phyloP scores from a whole-genome alignment of 2,329 filamentous ascomycete species.

The Lachnellula hyalina region DNA sequence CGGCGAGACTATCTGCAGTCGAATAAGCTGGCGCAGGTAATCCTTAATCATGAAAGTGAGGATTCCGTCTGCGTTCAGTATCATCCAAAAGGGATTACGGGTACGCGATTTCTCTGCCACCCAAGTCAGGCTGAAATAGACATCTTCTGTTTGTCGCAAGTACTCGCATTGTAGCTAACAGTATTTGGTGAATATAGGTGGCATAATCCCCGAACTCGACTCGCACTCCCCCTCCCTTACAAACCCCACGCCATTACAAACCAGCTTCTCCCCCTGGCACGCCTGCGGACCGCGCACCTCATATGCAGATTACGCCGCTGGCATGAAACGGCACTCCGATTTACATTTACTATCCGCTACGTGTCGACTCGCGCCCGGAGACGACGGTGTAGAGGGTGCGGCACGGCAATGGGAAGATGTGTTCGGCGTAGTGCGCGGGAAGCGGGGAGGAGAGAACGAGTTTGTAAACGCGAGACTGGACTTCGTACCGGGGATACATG shows the following conservation, averaged over 20 bases:
- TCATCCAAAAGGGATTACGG: constrained; percentile 37
- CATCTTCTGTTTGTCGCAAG: background rate
- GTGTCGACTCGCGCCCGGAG: constrained; percentile 34
- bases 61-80: constrained; percentile 38
- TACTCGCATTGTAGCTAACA: background rate
- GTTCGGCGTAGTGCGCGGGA: constrained; percentile 30
- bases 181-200: constrained; percentile 3
- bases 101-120: background rate
- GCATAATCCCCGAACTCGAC: constrained; percentile 19
- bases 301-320: constrained; percentile 31
- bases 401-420: constrained; percentile 36
- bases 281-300: constrained; percentile 33
- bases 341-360: constrained; percentile 34
- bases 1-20: constrained; percentile 35
- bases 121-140: background rate
- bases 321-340: constrained; percentile 34
- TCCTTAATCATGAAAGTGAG: constrained; percentile 32
- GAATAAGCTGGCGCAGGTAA: constrained; percentile 33
- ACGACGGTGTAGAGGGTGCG: constrained; percentile 33
- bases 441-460: constrained; percentile 15
- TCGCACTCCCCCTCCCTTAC: constrained; percentile 4
- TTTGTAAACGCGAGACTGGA: constrained; percentile 33
- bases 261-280: constrained; percentile 40
- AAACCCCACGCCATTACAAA: constrained; percentile 32
- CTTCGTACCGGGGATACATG: constrained; percentile 32